Conservation (phyloP, 2,329 filamentous ascomycete species). For the Ophiostoma angusticollis region DNA sequence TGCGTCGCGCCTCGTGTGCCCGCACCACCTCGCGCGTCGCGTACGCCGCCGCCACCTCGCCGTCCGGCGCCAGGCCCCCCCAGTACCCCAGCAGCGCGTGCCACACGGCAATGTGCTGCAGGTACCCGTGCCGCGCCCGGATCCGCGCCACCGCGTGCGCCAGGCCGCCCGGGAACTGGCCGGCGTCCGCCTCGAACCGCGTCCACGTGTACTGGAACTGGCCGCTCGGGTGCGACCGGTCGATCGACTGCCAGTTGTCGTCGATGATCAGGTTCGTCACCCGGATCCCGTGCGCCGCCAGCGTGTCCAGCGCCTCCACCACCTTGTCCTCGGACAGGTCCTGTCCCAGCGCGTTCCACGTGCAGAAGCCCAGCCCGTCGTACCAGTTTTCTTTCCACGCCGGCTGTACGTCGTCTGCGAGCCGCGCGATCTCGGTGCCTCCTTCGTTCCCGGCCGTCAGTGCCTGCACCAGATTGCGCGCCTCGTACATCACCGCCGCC, state of each 20-base stretch:
- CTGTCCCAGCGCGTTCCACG: constrained; percentile 89
- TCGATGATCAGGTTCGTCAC: constrained; percentile 86
- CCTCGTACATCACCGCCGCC: constrained; percentile 75
- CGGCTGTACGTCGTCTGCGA: constrained; percentile 36
- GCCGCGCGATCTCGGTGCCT: constrained; percentile 27
- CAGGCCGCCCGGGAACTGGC: constrained; percentile 68
- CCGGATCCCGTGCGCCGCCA: constrained; percentile 60
- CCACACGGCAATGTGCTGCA: constrained; percentile 85
- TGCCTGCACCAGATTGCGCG: constrained; percentile 51
- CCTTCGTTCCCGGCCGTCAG: constrained; percentile 15
- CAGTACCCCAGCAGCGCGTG: constrained; percentile 82
- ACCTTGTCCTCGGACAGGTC: constrained; percentile 71
- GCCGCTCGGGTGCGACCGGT: constrained; percentile 30
- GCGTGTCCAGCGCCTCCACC: constrained; percentile 55
- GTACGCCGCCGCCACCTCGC: constrained; percentile 64
- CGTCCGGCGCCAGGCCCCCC: constrained; percentile 58
- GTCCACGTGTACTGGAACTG: constrained; percentile 56
- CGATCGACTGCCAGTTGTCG: constrained; percentile 86
- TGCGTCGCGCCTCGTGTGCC: constrained; percentile 31
- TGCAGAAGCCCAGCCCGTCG: constrained; percentile 88
- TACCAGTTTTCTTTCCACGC: constrained; percentile 81
- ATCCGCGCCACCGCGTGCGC: constrained; percentile 58
- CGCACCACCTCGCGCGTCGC: constrained; percentile 53
- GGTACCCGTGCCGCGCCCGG: constrained; percentile 52
- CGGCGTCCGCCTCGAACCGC: constrained; percentile 72